Evolutionary conservation across 1,284 basidiomycete genomes (phyloP).

Genomic region (Inonotus hispidus): DNA sequence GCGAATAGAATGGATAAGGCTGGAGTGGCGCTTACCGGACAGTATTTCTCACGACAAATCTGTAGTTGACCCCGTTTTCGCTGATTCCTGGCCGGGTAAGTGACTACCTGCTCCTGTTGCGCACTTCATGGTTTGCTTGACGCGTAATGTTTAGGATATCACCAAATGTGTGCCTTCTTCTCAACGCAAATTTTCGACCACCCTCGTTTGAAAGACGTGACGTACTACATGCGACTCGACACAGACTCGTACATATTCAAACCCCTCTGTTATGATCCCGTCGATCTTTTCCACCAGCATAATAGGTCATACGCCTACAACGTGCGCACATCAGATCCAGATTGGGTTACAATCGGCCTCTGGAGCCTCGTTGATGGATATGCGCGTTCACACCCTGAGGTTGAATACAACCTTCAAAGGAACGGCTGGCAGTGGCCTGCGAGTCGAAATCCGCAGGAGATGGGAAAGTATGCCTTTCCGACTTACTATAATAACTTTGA

Average conservation of each 20-base stretch:
- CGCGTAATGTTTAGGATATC: slow-evolving; percentile 13
- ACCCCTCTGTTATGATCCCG: slow-evolving; percentile 20
- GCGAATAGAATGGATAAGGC: slow-evolving; percentile 15
- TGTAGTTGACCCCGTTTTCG: slow-evolving; percentile 16
- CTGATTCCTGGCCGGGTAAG: slow-evolving; percentile 16
- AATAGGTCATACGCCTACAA: slow-evolving; percentile 10
- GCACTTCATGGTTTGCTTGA: background rate
- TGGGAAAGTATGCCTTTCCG: slow-evolving; percentile 9
- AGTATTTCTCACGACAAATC: slow-evolving; percentile 17
- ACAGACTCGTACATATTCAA: slow-evolving; percentile 18
- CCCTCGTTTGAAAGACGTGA: slow-evolving; percentile 18
- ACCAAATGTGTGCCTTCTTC: slow-evolving; percentile 20
- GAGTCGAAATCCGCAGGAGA: slow-evolving; percentile 6
- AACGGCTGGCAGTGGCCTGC: slow-evolving; percentile 17
- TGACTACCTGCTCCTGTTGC: background rate
- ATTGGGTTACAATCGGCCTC: slow-evolving; percentile 15
- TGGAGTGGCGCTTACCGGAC: slow-evolving; percentile 17
- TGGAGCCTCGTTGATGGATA: slow-evolving; percentile 15
- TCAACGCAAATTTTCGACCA: slow-evolving; percentile 19
- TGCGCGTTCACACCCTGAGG: background rate
- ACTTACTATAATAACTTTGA: slow-evolving; percentile 18
- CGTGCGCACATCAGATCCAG: slow-evolving; percentile 8
- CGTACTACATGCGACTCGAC: slow-evolving; percentile 22
- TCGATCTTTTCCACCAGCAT: slow-evolving; percentile 18
- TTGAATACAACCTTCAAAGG: slow-evolving; percentile 3